These are phyloP conservation scores for Andrographis paniculata DNA, from an alignment of 305 asterid species.

Conservation along the genomic window DNA sequence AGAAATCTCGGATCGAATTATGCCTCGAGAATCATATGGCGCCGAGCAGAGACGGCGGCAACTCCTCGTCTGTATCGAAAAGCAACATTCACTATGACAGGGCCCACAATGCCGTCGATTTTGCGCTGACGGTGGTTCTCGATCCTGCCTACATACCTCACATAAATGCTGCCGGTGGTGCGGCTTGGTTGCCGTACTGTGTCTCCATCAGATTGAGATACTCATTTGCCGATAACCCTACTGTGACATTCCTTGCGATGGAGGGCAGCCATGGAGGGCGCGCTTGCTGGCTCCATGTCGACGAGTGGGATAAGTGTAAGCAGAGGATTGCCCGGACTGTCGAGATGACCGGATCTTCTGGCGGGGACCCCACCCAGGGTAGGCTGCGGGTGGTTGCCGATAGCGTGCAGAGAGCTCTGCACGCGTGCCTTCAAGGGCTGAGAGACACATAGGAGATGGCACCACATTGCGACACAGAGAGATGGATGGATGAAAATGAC, in stretches of 20 bases:
- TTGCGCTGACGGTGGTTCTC: constrained; percentile 90
- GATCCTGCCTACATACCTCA: constrained; percentile 89
- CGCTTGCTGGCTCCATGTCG: constrained; percentile 79
- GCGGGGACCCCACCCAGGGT: constrained; percentile 75
- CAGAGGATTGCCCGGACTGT: constrained; percentile 67
- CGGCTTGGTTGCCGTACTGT: constrained; percentile 98
- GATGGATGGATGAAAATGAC: no score
- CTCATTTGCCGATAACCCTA: constrained; percentile 66
- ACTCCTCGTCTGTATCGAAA: constrained; percentile 48
- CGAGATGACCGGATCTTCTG: constrained; percentile 51
- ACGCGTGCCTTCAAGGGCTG: constrained; percentile 70
- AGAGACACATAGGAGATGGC: no score
- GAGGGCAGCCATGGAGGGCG: constrained; percentile 99
- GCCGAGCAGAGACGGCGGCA: constrained; percentile 45
- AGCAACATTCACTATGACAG: constrained; percentile 89
- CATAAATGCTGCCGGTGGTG: constrained; percentile 97
- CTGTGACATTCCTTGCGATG: constrained; percentile 71
- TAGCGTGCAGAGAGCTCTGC: constrained; percentile 74
- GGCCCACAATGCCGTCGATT: constrained; percentile 75
- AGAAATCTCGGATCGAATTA: constrained; percentile 89
- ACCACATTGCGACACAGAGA: no score
- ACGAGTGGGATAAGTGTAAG: constrained; percentile 89
- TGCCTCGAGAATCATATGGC: constrained; percentile 96
- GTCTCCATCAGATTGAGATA: constrained; percentile 83
- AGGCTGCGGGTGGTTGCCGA: constrained; percentile 84